Conservation (phyloP, 116 monocot genomes). For the Papilionanthe hybrid region DNA sequence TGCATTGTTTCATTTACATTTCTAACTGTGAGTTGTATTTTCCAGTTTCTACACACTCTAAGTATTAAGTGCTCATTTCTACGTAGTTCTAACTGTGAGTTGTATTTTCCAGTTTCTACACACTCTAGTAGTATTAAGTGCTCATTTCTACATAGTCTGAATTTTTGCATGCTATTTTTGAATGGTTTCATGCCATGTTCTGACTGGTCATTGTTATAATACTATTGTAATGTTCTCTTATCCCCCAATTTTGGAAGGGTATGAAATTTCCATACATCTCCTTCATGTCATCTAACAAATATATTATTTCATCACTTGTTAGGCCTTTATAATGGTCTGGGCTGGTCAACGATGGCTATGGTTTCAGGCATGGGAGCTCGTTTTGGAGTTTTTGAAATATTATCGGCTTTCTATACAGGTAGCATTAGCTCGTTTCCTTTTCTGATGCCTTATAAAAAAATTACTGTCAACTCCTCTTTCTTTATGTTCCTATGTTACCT, state of each 20-base stretch:
- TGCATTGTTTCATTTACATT: too few species aligned
- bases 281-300: background rate
- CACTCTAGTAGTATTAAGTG: background rate
- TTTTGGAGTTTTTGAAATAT: constrained; percentile 80
- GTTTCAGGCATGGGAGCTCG: constrained; percentile 66
- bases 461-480: background rate
- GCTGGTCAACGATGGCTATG: constrained; percentile 61
- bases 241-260: background rate
- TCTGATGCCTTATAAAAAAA: background rate
- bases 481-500: background rate
- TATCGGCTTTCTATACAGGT: constrained; percentile 91
- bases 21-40: too few species aligned
- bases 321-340: constrained; percentile 87
- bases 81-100: background rate
- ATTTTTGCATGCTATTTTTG: background rate
- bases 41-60: too few species aligned
- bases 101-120: too few species aligned
- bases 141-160: background rate
- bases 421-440: background rate
- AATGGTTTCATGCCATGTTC: background rate
- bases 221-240: background rate
- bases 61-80: background rate
- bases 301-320: constrained; percentile 3
- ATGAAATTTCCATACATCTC: background rate
- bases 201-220: background rate